phyloP scores from a whole-genome alignment of 2,329 filamentous ascomycete species.

The Pyrenophora tritici-repentis region DNA sequence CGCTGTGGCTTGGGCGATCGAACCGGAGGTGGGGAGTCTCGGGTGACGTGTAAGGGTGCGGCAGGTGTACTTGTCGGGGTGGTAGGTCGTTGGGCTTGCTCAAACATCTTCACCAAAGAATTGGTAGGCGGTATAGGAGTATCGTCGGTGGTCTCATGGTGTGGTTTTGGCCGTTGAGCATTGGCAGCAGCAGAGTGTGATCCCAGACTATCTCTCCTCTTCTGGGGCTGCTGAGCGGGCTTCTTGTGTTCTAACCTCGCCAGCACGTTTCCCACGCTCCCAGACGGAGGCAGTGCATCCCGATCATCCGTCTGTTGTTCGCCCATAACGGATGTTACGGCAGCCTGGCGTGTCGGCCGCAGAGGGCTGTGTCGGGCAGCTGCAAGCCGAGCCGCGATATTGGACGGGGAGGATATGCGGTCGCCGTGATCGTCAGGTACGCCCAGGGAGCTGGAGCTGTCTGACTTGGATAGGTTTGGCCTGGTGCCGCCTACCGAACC shows the following conservation, averaged over 20 bases:
- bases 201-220: constrained; percentile 22
- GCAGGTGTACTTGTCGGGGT: constrained; percentile 22
- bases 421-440: constrained; percentile 35
- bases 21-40: constrained; percentile 40
- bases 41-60: constrained; percentile 25
- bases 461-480: constrained; percentile 34
- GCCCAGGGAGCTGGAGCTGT: constrained; percentile 37
- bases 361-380: constrained; percentile 64
- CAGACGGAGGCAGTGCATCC: constrained; percentile 39
- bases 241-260: constrained; percentile 36
- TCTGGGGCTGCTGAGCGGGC: constrained; percentile 18
- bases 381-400: constrained; percentile 65
- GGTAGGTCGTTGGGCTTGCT: constrained; percentile 52
- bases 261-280: constrained; percentile 42
- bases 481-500: constrained; percentile 33
- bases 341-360: constrained; percentile 27
- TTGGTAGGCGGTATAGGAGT: constrained; percentile 65
- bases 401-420: constrained; percentile 60
- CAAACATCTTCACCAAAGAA: constrained; percentile 71
- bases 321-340: constrained; percentile 18
- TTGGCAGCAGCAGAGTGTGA: constrained; percentile 21
- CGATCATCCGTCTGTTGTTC: constrained; percentile 32
- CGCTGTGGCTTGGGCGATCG: constrained; percentile 51
- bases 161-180: not conserved
- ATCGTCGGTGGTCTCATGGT: constrained; percentile 56